Percentiles rank a stretch among this genome's conserved stretches.
Evolutionary conservation across 2,329 filamentous ascomycete genomes (phyloP).

Genomic region (Exophiala mesophila): DNA sequence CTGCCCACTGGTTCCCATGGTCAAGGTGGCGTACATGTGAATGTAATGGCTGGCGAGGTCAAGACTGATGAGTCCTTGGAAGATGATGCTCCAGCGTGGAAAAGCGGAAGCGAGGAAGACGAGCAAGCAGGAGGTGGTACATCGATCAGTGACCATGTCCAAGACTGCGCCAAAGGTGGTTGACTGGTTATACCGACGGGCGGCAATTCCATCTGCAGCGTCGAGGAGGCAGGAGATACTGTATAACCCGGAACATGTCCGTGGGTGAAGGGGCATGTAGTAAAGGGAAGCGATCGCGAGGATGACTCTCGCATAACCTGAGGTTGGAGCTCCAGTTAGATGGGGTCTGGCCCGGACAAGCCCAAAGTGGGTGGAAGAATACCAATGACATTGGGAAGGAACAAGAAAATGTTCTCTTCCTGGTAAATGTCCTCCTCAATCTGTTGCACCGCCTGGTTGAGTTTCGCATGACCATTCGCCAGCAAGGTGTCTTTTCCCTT

Average conservation of each 20-base stretch:
- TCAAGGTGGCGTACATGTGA: constrained; percentile 95
- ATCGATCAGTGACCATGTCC: constrained; percentile 98
- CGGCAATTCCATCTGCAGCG: constrained; percentile 90
- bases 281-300: constrained; percentile 87
- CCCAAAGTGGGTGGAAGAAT: constrained; percentile 30
- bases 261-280: constrained; percentile 88
- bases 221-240: constrained; percentile 92
- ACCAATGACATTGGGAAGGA: constrained; percentile 80
- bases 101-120: constrained; percentile 94
- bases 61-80: constrained; percentile 86
- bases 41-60: constrained; percentile 97
- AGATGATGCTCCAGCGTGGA: constrained; percentile 87
- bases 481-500: constrained; percentile 10
- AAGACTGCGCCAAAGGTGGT: constrained; percentile 94
- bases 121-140: constrained; percentile 89
- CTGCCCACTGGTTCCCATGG: constrained; percentile 71
- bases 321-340: constrained; percentile 1
- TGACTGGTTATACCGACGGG: constrained; percentile 78
- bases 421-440: constrained; percentile 35
- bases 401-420: constrained; percentile 73
- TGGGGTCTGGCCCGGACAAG: background rate
- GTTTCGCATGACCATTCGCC: constrained; percentile 32
- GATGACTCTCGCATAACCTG: constrained; percentile 72
- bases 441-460: constrained; percentile 27
- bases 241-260: constrained; percentile 55